phyloP scores from a whole-genome alignment of 192 early-diverging fungal genomes.

The Umbelopsis ramanniana region DNA sequence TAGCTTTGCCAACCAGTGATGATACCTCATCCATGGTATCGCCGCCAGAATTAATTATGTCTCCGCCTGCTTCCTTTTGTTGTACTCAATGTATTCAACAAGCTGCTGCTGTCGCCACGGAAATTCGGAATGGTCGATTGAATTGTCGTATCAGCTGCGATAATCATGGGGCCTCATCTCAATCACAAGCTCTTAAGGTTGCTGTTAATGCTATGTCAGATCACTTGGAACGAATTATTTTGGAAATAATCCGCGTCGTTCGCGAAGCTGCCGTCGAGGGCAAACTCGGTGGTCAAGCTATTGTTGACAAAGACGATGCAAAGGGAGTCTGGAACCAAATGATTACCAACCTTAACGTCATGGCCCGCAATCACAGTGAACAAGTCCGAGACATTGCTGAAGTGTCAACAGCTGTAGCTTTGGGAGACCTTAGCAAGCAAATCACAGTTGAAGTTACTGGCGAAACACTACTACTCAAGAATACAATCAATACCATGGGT shows the following conservation, averaged over 20 bases:
- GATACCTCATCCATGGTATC: neutral
- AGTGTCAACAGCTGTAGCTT: slow-evolving; percentile 65
- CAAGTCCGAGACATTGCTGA: slow-evolving; percentile 67
- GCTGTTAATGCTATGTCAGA: slow-evolving; percentile 20
- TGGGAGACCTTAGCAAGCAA: slow-evolving; percentile 58
- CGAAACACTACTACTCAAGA: slow-evolving; percentile 60
- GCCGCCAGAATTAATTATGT: slow-evolving; percentile 12
- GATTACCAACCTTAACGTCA: slow-evolving; percentile 59
- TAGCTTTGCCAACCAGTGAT: neutral
- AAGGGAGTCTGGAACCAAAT: slow-evolving; percentile 61
- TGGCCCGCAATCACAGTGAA: slow-evolving; percentile 60
- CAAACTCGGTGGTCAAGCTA: slow-evolving; percentile 65
- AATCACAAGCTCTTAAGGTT: slow-evolving; percentile 15
- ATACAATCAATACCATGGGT: slow-evolving; percentile 63
- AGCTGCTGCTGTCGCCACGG: neutral
- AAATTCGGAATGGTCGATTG: slow-evolving; percentile 13
- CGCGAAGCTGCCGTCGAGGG: slow-evolving; percentile 74
- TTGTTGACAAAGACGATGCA: slow-evolving; percentile 31
- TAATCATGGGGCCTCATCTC: neutral
- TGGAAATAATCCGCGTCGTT: slow-evolving; percentile 73
- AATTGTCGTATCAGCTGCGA: slow-evolving; percentile 17
- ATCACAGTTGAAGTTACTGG: slow-evolving; percentile 63
- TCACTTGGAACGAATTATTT: slow-evolving; percentile 14
- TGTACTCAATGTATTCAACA: slow-evolving; percentile 15
- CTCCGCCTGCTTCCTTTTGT: slow-evolving; percentile 7